Percentiles rank a stretch among this genome's conserved stretches.
Evolutionary conservation across 257 asterid genomes (phyloP).

Genomic region (Salvia rosmarinus): DNA sequence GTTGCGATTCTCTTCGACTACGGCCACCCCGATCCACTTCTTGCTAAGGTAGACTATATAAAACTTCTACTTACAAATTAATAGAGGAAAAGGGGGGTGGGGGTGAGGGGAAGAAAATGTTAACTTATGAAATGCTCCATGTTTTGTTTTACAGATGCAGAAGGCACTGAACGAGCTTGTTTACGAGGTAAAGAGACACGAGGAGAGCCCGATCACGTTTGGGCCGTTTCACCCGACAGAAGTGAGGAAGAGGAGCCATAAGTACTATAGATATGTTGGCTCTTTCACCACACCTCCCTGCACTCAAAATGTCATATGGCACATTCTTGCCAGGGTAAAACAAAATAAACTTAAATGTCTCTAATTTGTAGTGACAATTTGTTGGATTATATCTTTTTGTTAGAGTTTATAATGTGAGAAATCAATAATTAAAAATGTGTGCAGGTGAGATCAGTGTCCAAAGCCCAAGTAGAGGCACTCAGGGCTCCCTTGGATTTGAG

Average conservation of each 20-base stretch:
- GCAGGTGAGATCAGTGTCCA: constrained; percentile 65
- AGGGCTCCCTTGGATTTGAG: constrained; percentile 57
- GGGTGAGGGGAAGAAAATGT: too few relatives aligned
- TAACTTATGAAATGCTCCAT: neutral
- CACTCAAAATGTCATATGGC: constrained; percentile 63
- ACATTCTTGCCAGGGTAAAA: constrained; percentile 62
- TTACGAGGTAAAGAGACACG: constrained; percentile 32
- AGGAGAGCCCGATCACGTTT: constrained; percentile 40
- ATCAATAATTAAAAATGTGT: neutral
- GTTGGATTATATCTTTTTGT: neutral
- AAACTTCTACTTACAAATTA: too few relatives aligned
- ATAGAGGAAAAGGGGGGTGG: too few relatives aligned
- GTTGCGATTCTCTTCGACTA: constrained; percentile 52
- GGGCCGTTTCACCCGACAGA: constrained; percentile 56
- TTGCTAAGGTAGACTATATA: constrained; percentile 48
- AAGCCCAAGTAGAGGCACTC: constrained; percentile 52
- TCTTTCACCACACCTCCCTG: constrained; percentile 88
- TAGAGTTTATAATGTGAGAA: neutral
- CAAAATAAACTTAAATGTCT: too few relatives aligned
- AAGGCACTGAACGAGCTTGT: constrained; percentile 47
- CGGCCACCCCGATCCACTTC: constrained; percentile 71
- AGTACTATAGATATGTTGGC: constrained; percentile 69
- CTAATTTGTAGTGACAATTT: neutral
- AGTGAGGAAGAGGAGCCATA: constrained; percentile 49
- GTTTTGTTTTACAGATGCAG: constrained; percentile 46